Evolutionary conservation across 2,329 filamentous ascomycete species (phyloP).

Genomic region (Colletotrichum karsti): DNA sequence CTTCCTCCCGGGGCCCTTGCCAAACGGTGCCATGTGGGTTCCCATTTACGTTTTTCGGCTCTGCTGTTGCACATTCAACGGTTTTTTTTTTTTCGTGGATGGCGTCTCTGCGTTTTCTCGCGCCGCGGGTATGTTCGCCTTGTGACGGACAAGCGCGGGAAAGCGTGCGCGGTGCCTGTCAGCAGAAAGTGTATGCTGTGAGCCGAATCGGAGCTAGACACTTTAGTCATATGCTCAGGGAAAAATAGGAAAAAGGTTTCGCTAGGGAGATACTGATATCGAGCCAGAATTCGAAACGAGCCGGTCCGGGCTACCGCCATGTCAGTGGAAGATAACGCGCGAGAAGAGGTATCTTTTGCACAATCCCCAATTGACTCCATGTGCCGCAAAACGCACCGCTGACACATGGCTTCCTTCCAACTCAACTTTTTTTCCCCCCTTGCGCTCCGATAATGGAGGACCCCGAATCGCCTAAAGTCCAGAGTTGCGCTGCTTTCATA

Average conservation of each 20-base stretch:
- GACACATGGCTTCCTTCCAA: not conserved
- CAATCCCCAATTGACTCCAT: not conserved
- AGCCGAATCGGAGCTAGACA: not conserved
- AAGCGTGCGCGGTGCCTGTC: not conserved
- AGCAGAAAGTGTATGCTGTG: not conserved
- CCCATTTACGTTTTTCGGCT: conserved; percentile 11
- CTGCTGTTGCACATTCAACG: not conserved
- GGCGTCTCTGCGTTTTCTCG: not conserved
- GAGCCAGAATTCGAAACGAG: conserved; percentile 8
- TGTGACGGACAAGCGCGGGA: not conserved
- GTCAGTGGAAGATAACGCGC: not conserved
- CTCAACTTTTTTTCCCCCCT: not conserved
- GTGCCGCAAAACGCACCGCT: not conserved
- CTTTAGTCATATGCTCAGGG: not conserved
- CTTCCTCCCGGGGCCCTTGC: conserved; percentile 2
- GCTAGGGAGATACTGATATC: not conserved
- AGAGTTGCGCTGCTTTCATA: not conserved
- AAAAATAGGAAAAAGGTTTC: not conserved
- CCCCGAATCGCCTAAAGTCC: not conserved
- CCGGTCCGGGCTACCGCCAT: not conserved
- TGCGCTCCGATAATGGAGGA: conserved; percentile 8
- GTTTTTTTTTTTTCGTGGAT: too few species aligned
- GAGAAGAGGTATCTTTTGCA: not conserved
- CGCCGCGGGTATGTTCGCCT: not conserved
- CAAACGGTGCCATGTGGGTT: conserved; percentile 9